phyloP scores from a whole-genome alignment of 2,329 filamentous ascomycete species.

The Macrophomina tecta region DNA sequence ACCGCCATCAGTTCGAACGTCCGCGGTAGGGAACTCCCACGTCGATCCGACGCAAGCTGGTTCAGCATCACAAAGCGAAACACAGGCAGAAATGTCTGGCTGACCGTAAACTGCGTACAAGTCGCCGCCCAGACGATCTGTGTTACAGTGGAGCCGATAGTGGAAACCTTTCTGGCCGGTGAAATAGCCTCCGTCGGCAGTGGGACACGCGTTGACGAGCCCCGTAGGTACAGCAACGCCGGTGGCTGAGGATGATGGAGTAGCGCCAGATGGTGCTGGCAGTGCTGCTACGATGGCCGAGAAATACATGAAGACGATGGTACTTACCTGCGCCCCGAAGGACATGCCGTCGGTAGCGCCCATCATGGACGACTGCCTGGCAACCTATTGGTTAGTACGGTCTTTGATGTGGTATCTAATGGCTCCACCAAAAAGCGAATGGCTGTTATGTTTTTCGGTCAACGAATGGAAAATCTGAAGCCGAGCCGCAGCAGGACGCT shows the following conservation, averaged over 20 bases:
- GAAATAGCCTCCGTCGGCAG: background rate
- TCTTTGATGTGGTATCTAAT: background rate
- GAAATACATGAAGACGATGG: constrained; percentile 1
- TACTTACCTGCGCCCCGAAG: constrained; percentile 12
- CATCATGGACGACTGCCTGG: constrained; percentile 14
- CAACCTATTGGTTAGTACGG: constrained; percentile 2
- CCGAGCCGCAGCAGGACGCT: background rate
- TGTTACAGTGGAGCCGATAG: constrained; percentile 6
- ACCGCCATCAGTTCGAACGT: background rate
- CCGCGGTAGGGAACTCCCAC: background rate
- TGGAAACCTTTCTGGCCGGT: constrained; percentile 4
- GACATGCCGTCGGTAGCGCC: constrained; percentile 1
- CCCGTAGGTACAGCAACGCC: background rate
- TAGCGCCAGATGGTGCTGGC: background rate
- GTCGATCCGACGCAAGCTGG: background rate
- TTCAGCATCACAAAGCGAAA: background rate
- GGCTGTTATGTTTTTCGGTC: background rate
- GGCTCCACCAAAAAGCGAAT: background rate
- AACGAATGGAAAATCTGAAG: background rate
- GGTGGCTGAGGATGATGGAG: background rate
- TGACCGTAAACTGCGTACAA: background rate
- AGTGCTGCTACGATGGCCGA: background rate
- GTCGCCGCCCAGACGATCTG: constrained; percentile 6
- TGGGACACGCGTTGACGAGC: background rate
- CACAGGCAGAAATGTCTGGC: background rate